Percentiles rank a stretch among this genome's conserved stretches.
Conservation (phyloP, 108 stramenopile species). For the Skeletonema costatum region DNA sequence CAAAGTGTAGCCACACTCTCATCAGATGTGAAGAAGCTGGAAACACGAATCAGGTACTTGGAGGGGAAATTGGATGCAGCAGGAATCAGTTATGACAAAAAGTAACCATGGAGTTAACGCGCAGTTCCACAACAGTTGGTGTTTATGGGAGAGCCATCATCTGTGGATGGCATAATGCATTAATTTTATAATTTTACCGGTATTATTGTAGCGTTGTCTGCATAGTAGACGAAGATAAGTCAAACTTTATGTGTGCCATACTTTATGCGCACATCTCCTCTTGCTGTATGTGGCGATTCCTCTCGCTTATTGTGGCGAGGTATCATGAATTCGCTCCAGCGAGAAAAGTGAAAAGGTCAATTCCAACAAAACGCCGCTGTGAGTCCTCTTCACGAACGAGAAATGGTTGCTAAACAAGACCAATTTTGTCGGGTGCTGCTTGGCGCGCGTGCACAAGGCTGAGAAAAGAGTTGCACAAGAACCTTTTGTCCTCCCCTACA, state of each 20-base stretch:
- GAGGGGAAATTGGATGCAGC: conserved; percentile 76
- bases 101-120: neutral
- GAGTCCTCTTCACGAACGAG: too few relatives aligned
- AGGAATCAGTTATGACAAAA: conserved; percentile 52
- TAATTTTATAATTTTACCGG: conserved; percentile 1
- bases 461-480: neutral
- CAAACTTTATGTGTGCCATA: too few relatives aligned
- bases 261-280: too few relatives aligned
- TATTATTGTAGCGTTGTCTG: neutral
- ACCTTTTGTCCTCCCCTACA: neutral
- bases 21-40: conserved; percentile 75
- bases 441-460: too few relatives aligned
- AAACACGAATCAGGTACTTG: conserved; percentile 75
- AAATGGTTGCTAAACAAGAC: neutral
- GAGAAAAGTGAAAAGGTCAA: too few relatives aligned
- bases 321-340: too few relatives aligned
- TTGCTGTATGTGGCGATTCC: too few relatives aligned
- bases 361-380: too few relatives aligned
- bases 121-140: neutral
- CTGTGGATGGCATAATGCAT: neutral
- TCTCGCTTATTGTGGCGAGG: too few relatives aligned
- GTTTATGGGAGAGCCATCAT: neutral
- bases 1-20: conserved; percentile 68
- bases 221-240: neutral
- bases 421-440: neutral